phyloP scores from a whole-genome alignment of 2,329 filamentous ascomycete species.

The Aureobasidium musti region DNA sequence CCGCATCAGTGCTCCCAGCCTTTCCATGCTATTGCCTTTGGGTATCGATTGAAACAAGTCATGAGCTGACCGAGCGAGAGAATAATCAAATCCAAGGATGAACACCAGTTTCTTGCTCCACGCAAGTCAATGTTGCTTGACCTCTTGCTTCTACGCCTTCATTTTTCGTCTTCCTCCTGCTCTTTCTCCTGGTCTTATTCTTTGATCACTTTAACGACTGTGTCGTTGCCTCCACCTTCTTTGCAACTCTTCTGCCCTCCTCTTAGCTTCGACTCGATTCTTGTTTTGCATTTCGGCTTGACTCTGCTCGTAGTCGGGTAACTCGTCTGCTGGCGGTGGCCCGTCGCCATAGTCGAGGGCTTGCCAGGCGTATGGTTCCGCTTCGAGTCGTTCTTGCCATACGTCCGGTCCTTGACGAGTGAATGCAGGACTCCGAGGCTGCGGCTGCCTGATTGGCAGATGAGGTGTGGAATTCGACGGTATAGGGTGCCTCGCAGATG shows the following conservation, averaged over 20 bases:
- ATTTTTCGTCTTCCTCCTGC: not conserved
- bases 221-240: conserved; percentile 45
- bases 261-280: conserved; percentile 46
- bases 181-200: too few relatives aligned
- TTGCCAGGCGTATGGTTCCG: conserved; percentile 29
- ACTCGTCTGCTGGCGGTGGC: conserved; percentile 43
- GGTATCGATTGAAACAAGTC: conserved; percentile 25
- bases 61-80: conserved; percentile 20
- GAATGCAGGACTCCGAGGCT: conserved; percentile 21
- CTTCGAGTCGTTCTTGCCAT: conserved; percentile 24
- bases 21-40: conserved; percentile 26
- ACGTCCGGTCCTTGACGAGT: conserved; percentile 2
- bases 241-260: conserved; percentile 50
- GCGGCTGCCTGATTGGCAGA: conserved; percentile 24
- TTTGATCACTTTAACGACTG: not conserved
- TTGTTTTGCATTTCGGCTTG: conserved; percentile 49
- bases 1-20: conserved; percentile 11
- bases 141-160: not conserved
- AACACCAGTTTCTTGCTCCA: not conserved
- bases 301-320: conserved; percentile 52
- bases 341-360: conserved; percentile 35
- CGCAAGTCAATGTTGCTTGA: not conserved
- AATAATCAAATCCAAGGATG: conserved; percentile 6
- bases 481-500: conserved; percentile 34
- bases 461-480: not conserved